Conservation (phyloP, 345 rosid species). For the Eucalyptus dawsonii region DNA sequence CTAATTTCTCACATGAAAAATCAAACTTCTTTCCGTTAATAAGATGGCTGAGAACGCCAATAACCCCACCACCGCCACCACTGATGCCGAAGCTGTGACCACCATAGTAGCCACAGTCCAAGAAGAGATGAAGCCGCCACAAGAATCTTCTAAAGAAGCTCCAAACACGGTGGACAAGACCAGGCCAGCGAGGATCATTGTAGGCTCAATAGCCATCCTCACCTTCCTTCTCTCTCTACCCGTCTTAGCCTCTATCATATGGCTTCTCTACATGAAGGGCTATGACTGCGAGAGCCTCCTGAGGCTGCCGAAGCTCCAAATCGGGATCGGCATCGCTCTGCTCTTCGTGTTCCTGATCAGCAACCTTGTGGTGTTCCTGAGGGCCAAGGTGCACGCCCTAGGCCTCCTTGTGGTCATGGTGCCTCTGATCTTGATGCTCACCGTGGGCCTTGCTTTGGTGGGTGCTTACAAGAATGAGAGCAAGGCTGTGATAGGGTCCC, state of each 20-base stretch:
- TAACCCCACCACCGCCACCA: neutral
- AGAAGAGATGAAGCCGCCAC: neutral
- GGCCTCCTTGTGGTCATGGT: conserved; percentile 43
- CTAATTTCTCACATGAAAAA: neutral
- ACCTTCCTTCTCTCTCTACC: conserved; percentile 52
- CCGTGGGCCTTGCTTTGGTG: conserved; percentile 43
- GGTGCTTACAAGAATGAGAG: conserved; percentile 42
- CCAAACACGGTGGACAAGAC: neutral
- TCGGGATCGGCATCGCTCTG: conserved; percentile 25
- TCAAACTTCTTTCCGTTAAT: neutral
- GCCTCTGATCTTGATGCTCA: conserved; percentile 35
- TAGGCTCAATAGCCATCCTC: conserved; percentile 21
- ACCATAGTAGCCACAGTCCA: neutral
- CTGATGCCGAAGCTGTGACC: neutral
- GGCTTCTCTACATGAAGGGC: conserved; percentile 62
- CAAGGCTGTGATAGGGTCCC: conserved; percentile 34
- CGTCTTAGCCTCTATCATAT: conserved; percentile 39
- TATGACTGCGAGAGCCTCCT: conserved; percentile 61
- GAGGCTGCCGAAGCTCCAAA: conserved; percentile 42
- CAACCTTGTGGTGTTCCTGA: conserved; percentile 20
- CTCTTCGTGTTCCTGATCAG: conserved; percentile 35
- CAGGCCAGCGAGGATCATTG: conserved; percentile 3
- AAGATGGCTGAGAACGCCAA: neutral
- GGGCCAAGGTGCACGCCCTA: conserved; percentile 28
- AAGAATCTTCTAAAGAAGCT: neutral